A percentile compares a stretch with the other conserved stretches of the same genome.
phyloP scores from a whole-genome alignment of 805 yeast species.

The Metschnikowia peoriensis region DNA sequence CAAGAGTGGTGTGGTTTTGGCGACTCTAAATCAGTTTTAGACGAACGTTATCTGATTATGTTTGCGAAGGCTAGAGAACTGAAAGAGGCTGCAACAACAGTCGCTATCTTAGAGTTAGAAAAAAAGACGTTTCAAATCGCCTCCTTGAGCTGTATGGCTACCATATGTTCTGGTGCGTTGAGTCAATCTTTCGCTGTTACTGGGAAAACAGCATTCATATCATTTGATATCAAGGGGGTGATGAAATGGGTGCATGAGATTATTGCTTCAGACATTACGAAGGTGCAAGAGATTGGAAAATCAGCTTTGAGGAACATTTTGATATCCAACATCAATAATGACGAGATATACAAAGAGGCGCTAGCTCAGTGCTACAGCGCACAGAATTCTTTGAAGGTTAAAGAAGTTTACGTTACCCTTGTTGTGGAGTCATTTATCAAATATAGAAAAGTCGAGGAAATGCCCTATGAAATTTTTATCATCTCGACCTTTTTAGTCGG shows the following conservation, averaged over 20 bases:
- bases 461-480: conserved; percentile 68
- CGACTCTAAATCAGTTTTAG: conserved; percentile 54
- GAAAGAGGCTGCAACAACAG: conserved; percentile 49
- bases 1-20: conserved; percentile 97
- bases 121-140: conserved; percentile 65
- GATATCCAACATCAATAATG: conserved; percentile 53
- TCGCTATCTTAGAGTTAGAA: conserved; percentile 80
- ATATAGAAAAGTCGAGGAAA: conserved; percentile 15
- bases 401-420: conserved; percentile 69
- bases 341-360: conserved; percentile 55
- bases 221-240: conserved; percentile 69
- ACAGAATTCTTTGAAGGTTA: conserved; percentile 47
- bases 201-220: conserved; percentile 50
- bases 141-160: conserved; percentile 81
- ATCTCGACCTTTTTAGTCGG: conserved; percentile 79
- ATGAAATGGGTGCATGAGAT: conserved; percentile 81
- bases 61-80: conserved; percentile 40
- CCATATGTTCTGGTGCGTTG: conserved; percentile 73
- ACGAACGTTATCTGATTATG: conserved; percentile 64
- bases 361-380: conserved; percentile 69
- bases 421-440: conserved; percentile 57
- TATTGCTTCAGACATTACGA: conserved; percentile 56
- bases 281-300: conserved; percentile 60
- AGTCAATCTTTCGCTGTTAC: conserved; percentile 46
- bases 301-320: conserved; percentile 70